Percentiles rank a stretch among this genome's conserved stretches.
Evolutionary conservation across 805 yeast genomes (phyloP).

Genomic region (Metschnikowia aberdeeniae): DNA sequence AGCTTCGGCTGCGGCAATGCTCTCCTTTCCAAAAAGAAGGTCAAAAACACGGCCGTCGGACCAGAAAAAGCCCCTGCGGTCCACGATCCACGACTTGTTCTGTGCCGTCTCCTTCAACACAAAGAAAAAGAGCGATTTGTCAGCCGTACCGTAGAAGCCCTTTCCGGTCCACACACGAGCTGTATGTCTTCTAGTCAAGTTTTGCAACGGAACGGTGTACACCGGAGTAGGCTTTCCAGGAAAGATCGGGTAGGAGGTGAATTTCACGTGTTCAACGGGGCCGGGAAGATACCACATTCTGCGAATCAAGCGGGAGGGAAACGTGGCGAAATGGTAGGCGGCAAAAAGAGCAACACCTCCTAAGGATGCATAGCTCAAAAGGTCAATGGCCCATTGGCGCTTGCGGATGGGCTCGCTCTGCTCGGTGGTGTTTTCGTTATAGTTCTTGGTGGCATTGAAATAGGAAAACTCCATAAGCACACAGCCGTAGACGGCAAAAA

Average conservation of each 20-base stretch:
- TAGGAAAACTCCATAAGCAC: conserved; percentile 55
- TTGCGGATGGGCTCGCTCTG: conserved; percentile 40
- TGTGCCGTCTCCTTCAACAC: conserved; percentile 52
- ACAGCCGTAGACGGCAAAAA: conserved; percentile 65
- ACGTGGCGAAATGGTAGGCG: conserved; percentile 29
- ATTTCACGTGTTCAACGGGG: conserved; percentile 50
- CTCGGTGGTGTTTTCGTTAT: conserved; percentile 49
- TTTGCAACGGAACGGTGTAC: conserved; percentile 57
- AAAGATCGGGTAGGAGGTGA: conserved; percentile 70
- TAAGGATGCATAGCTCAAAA: conserved; percentile 26
- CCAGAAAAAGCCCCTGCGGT: conserved; percentile 87
- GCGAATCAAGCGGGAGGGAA: conserved; percentile 70
- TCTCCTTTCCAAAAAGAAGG: conserved; percentile 73
- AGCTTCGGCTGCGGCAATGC: conserved; percentile 70
- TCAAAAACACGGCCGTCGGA: conserved; percentile 88
- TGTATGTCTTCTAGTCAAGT: conserved; percentile 51
- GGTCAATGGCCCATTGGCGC: conserved; percentile 33
- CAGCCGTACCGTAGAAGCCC: conserved; percentile 82
- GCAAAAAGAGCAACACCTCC: conserved; percentile 26
- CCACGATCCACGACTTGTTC: conserved; percentile 69
- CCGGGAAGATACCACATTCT: conserved; percentile 76
- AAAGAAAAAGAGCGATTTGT: conserved; percentile 69
- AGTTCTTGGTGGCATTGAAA: conserved; percentile 48
- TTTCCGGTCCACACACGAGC: conserved; percentile 81
- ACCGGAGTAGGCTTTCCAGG: conserved; percentile 79